phyloP scores from a whole-genome alignment of 495 filamentous ascomycete species.

The Daldinia loculata region DNA sequence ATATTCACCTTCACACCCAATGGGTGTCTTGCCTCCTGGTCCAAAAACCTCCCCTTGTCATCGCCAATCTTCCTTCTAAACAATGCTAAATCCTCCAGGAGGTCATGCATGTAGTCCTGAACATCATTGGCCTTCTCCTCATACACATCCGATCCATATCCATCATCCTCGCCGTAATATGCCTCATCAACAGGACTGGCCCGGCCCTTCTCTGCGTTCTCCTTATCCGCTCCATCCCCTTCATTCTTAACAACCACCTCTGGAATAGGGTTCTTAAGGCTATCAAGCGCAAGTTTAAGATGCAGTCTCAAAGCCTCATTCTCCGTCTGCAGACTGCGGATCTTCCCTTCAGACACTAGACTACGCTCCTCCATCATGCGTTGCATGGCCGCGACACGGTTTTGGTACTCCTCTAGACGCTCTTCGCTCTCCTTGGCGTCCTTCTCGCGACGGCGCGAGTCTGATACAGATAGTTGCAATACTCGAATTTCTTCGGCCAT shows the following conservation, averaged over 20 bases:
- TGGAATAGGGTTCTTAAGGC: conserved; percentile 86
- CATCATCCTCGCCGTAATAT: conserved; percentile 55
- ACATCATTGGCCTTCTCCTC: conserved; percentile 63
- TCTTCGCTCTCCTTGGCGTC: conserved; percentile 65
- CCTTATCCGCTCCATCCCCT: conserved; percentile 30
- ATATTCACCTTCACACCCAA: conserved; percentile 42
- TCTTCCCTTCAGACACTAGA: conserved; percentile 89
- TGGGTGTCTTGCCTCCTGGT: conserved; percentile 44
- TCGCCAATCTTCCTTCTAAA: conserved; percentile 86
- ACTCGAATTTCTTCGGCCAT: conserved; percentile 93
- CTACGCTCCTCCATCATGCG: conserved; percentile 91
- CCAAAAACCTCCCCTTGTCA: conserved; percentile 68
- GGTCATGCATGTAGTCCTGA: conserved; percentile 72
- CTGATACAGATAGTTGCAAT: conserved; percentile 78
- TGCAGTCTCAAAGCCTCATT: conserved; percentile 89
- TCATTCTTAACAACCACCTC: conserved; percentile 50
- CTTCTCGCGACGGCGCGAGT: conserved; percentile 59
- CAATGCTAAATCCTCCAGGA: conserved; percentile 78
- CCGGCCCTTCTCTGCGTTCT: conserved; percentile 49
- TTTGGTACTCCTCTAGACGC: conserved; percentile 91
- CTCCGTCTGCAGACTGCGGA: conserved; percentile 82
- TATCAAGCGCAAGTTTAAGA: conserved; percentile 84
- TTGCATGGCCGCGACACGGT: conserved; percentile 83
- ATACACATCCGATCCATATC: conserved; percentile 57
- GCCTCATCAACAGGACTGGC: conserved; percentile 48